Conservation (phyloP, 257 asterid genomes). For the Capsicum pubescens region DNA sequence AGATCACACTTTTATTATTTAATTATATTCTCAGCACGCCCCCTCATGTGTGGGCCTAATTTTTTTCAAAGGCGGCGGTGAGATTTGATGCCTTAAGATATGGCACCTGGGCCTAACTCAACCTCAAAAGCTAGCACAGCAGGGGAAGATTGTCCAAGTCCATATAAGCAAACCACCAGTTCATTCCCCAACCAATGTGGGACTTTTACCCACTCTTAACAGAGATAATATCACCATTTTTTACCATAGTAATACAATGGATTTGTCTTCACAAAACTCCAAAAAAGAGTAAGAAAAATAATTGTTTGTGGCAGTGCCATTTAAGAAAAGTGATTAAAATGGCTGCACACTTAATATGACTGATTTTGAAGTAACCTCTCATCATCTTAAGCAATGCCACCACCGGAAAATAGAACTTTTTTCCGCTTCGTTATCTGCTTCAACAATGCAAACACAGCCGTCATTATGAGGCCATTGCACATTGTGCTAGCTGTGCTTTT, state of each 20-base stretch:
- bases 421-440: neutral
- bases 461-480: constrained; percentile 13
- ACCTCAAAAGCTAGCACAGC: too few species aligned
- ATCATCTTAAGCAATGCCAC: neutral
- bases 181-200: too few species aligned
- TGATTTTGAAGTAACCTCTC: constrained; percentile 6
- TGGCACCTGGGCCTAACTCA: too few species aligned
- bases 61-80: too few species aligned
- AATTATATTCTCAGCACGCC: too few species aligned
- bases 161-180: too few species aligned
- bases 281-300: neutral
- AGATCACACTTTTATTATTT: too few species aligned
- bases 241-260: neutral
- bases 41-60: too few species aligned
- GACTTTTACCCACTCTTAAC: too few species aligned
- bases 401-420: neutral
- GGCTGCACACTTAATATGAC: constrained; percentile 5
- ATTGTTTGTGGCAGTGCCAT: neutral
- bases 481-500: neutral
- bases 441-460: neutral
- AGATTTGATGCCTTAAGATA: too few species aligned
- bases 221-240: neutral
- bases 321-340: neutral
- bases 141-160: too few species aligned
- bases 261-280: neutral